Base-by-base conservation (phyloP, 768 basidiomycete genomes). In the Guyanaporus albipodus region DNA sequence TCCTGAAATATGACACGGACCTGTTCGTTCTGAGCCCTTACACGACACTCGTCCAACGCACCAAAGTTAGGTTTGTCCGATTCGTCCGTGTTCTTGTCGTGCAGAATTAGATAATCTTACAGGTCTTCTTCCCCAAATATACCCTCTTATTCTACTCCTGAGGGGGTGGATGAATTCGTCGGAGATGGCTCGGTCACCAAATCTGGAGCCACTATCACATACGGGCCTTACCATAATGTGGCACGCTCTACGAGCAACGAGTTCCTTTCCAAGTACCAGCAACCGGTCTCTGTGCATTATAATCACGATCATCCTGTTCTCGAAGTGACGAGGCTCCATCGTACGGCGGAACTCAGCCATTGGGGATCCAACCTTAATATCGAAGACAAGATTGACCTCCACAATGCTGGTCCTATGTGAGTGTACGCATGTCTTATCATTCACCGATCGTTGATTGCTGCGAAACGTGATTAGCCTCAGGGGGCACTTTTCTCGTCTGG, bases 321-420 rank as follows among this genome's bases (percentile, higher is more conserved):
- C 19, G 82, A 91, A 53, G 71, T 97, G 42, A 75, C 72, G 26
- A 82, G 74, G 34, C 77, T 96, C 26, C 76, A 79, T 49, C 83
- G 96, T 39, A 59, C 76, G 0, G 91, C 85, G 2, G 95, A 99
- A 69, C 83, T 99, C 53, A 95, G 92, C 54, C 95, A 98, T 62
- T 98, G 95, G 96, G 94, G 95, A 27, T 81, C 83, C 33, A 96
- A 96, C 66, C 64, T 99, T 29, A 96, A 97, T 60, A 85, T 94
- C 24, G 82, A 97, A 64, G 93, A 99, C 68, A 79, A 88, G 27
- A 80, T 96, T 50, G 63, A 77, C 47, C 70, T 99, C n/a, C 77
- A 79, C 64, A 99, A 99, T 61, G 86, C 83, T 48, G 96, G 95
- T 4, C 92, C 96, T 11, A 68, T 70, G 95, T 97, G 61, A 69